Conservation (phyloP, 176 grass and related monocot species). For the Oryza brachyantha region DNA sequence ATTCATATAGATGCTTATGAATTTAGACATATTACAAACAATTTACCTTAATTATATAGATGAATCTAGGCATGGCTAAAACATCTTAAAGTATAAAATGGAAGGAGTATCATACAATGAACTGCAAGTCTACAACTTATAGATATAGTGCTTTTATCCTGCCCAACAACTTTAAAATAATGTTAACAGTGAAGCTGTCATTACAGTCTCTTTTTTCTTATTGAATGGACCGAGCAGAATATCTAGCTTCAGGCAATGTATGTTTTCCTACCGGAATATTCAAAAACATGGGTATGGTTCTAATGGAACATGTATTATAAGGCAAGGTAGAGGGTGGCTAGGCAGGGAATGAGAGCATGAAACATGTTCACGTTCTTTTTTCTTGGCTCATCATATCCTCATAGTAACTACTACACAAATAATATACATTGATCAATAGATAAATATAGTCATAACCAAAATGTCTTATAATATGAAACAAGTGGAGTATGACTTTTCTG, state of each 20-base stretch:
- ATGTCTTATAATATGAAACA: too few relatives aligned
- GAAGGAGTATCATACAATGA: not conserved
- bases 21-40: too few relatives aligned
- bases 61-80: too few relatives aligned
- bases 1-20: too few relatives aligned
- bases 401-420: too few relatives aligned
- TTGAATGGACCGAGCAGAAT: not conserved
- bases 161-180: not conserved
- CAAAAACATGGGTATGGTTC: not conserved
- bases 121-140: not conserved
- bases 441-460: too few relatives aligned
- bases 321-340: too few relatives aligned
- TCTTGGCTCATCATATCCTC: not conserved
- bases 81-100: too few relatives aligned
- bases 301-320: not conserved
- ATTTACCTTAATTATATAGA: too few relatives aligned
- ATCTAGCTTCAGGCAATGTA: conserved; percentile 2
- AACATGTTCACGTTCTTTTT: not conserved
- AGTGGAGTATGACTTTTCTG: not conserved
- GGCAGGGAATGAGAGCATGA: not conserved
- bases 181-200: not conserved
- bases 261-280: not conserved
- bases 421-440: too few relatives aligned
- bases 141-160: conserved; percentile 1
- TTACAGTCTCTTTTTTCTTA: not conserved